Conservation (phyloP, 345 rosid species). For the Gossypium australe region DNA sequence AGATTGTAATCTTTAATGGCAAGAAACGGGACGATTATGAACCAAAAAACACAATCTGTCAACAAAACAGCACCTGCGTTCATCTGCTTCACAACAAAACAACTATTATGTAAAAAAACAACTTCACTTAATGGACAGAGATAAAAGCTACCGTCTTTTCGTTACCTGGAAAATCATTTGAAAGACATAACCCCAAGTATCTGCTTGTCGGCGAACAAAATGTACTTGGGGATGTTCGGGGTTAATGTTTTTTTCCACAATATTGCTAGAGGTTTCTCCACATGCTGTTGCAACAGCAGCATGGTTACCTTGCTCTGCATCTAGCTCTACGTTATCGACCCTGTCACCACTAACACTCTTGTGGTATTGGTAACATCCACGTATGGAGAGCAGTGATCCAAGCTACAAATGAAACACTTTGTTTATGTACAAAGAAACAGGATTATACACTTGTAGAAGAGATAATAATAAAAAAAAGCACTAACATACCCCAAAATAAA, state of each 20-base stretch:
- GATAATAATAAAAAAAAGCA: neutral
- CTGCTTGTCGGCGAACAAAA: constrained; percentile 46
- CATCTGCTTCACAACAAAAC: constrained; percentile 44
- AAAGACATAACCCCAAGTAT: constrained; percentile 54
- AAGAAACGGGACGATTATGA: constrained; percentile 86
- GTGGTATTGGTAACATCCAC: constrained; percentile 71
- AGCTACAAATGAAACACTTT: constrained; percentile 36
- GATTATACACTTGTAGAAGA: constrained; percentile 3
- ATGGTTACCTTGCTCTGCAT: constrained; percentile 55
- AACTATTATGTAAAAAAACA: neutral
- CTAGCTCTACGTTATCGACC: constrained; percentile 61
- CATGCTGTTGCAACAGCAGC: constrained; percentile 2
- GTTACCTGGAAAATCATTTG: constrained; percentile 87
- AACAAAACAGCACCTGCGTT: constrained; percentile 98
- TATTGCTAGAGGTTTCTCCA: constrained; percentile 17
- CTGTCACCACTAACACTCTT: constrained; percentile 56
- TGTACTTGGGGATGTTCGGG: constrained; percentile 18
- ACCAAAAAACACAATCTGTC: constrained; percentile 93
- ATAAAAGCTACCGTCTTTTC: neutral
- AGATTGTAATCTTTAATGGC: constrained; percentile 63
- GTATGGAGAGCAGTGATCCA: constrained; percentile 64
- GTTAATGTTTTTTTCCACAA: constrained; percentile 26
- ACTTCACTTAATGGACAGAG: neutral
- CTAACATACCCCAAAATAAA: constrained; percentile 72
- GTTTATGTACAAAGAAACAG: neutral